Base-by-base conservation (phyloP, 139 green algal species). In the Pseudopediastrum boryanum region DNA sequence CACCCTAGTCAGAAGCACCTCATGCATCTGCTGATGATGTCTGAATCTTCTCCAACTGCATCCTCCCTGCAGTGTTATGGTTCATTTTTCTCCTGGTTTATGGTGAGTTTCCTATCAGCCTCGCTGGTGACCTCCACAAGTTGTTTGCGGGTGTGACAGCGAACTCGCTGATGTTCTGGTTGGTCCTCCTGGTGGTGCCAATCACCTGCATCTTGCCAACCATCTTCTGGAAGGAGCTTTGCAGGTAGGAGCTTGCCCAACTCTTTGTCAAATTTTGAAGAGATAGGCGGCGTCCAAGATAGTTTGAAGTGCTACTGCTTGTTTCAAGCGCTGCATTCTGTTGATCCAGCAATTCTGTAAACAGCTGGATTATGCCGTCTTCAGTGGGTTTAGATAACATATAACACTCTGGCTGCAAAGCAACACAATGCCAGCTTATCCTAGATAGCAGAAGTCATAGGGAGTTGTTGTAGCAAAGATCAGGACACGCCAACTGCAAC, bases 11-110 rank as follows among this genome's bases (percentile, higher is more conserved):
- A n/a, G n/a, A n/a, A n/a, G n/a, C n/a, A n/a, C n/a, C n/a, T n/a
- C n/a, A n/a, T n/a, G n/a, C n/a, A n/a, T n/a, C n/a, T n/a, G n/a
- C n/a, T n/a, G n/a, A n/a, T n/a, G n/a, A n/a, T n/a, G n/a, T n/a
- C n/a, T n/a, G n/a, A n/a, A n/a, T n/a, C n/a, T n/a, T n/a, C n/a
- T n/a, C n/a, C n/a, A n/a, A n/a, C n/a, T n/a, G n/a, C n/a, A n/a
- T n/a, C n/a, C n/a, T 35, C 31, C 33, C 3, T 68, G 77, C 86
- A 92, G 85, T 77, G 27, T 51, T 93, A 2, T 95, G 91, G 91
- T 93, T 89, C 71, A 41, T 94, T 38, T 95, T 90, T 80, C 82
- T 95, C 33, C n/a, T 94, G 1, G 77, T 75, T 0, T 93, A 85
- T 54, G 86, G 90, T 42, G 79, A 44, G 21, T 86, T 95, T 27